Evolutionary conservation across 305 asterid species (phyloP).

Genomic region (Solanum aculeatissimum): DNA sequence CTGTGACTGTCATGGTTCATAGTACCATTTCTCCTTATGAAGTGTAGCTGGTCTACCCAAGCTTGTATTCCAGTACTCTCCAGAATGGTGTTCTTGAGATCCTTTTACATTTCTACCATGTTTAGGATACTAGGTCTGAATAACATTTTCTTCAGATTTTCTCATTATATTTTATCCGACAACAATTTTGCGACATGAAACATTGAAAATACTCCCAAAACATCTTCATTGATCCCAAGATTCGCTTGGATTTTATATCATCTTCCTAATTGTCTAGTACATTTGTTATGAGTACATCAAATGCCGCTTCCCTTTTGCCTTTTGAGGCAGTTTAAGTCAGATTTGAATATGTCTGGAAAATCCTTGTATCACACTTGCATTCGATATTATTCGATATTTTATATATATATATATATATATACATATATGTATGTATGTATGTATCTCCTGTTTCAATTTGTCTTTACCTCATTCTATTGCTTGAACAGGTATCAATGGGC

Average conservation of each 20-base stretch:
- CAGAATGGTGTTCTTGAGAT: neutral
- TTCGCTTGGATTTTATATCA: neutral
- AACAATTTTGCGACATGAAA: neutral
- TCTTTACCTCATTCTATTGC: conserved; percentile 9
- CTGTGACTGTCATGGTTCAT: neutral
- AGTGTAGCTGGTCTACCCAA: neutral
- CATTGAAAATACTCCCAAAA: neutral
- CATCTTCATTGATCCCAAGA: neutral
- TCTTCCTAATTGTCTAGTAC: neutral
- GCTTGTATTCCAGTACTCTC: neutral
- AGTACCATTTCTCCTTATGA: neutral
- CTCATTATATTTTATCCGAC: neutral
- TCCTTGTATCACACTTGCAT: neutral
- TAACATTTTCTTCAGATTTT: neutral
- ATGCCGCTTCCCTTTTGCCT: neutral
- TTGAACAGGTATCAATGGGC: conserved; percentile 80
- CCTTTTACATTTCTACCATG: neutral
- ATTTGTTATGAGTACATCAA: neutral
- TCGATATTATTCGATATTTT: neutral
- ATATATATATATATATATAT: neutral
- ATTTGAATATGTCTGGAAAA: neutral
- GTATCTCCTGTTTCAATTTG: neutral
- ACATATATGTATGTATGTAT: no score
- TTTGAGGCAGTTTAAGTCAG: neutral
- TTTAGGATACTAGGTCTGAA: neutral